These are phyloP conservation scores for Salix purpurea DNA, from an alignment of 345 rosid genomes.

Conservation along the genomic window DNA sequence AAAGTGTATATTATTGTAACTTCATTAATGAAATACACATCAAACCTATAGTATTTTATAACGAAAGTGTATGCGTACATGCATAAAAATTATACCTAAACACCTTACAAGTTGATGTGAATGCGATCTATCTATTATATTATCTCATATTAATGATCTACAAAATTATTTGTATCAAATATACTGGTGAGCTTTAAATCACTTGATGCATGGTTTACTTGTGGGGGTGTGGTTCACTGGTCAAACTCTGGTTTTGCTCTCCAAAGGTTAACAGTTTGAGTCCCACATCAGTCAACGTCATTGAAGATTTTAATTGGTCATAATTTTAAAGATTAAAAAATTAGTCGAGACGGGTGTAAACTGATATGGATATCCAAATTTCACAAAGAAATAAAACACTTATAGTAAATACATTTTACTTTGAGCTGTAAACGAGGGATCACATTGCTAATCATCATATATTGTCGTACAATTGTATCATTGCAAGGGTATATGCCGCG, in stretches of 20 bases:
- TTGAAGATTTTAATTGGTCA: too few relatives aligned
- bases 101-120: neutral
- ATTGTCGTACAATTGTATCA: neutral
- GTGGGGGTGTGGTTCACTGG: too few relatives aligned
- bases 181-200: neutral
- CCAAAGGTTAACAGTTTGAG: too few relatives aligned
- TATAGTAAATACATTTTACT: too few relatives aligned
- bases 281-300: rapidly evolving
- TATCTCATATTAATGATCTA: neutral
- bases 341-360: rapidly evolving
- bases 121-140: neutral
- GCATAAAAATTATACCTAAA: neutral
- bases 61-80: neutral
- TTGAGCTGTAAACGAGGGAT: neutral
- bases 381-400: too few relatives aligned
- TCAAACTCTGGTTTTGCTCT: too few relatives aligned
- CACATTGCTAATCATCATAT: conserved; percentile 11
- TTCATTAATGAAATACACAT: neutral
- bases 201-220: too few relatives aligned
- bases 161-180: neutral
- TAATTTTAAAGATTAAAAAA: too few relatives aligned
- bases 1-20: neutral
- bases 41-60: neutral
- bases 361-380: rapidly evolving
- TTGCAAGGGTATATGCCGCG: neutral